A percentile compares a stretch with the other conserved stretches of the same genome.
phyloP scores from a whole-genome alignment of 2,329 filamentous ascomycete genomes.

The Aspergillus carbonarius region DNA sequence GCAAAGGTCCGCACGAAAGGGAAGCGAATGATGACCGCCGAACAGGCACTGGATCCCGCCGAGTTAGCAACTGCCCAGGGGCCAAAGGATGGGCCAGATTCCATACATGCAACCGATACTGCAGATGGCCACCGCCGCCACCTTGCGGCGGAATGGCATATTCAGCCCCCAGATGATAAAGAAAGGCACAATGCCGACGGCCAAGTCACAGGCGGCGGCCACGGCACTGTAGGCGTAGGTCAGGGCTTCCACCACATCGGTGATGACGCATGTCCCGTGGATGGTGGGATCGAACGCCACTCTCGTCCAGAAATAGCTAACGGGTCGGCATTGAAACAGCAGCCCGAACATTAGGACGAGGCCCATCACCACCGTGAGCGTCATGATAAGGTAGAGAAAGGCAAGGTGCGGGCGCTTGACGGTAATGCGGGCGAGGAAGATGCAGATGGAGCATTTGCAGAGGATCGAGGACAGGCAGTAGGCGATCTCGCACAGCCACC shows the following conservation, averaged over 20 bases:
- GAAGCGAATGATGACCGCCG: background rate
- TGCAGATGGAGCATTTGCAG: slow-evolving; percentile 52
- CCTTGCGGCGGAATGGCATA: background rate
- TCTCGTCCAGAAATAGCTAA: slow-evolving; percentile 50
- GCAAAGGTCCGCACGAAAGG: background rate
- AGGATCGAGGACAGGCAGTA: slow-evolving; percentile 50
- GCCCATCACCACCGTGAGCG: slow-evolving; percentile 45
- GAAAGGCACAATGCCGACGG: slow-evolving; percentile 49
- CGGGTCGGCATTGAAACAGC: slow-evolving; percentile 52
- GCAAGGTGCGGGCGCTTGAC: slow-evolving; percentile 44
- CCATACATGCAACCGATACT: slow-evolving; percentile 1
- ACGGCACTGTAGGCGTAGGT: slow-evolving; percentile 30
- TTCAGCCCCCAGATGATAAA: background rate
- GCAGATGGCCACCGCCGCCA: background rate
- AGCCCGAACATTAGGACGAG: slow-evolving; percentile 50
- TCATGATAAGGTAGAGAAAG: slow-evolving; percentile 48
- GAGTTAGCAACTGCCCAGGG: too few species aligned
- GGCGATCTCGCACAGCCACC: slow-evolving; percentile 54
- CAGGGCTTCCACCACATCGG: slow-evolving; percentile 26
- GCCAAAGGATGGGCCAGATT: too few species aligned
- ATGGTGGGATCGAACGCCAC: slow-evolving; percentile 17
- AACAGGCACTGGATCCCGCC: slow-evolving; percentile 1
- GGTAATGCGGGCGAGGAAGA: slow-evolving; percentile 54
- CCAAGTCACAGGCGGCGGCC: slow-evolving; percentile 47
- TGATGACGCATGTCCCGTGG: slow-evolving; percentile 43